A percentile compares a stretch with the other conserved stretches of the same genome.
These are phyloP conservation scores for Cordyceps javanica DNA, from an alignment of 2,329 filamentous ascomycete genomes.

Conservation along the genomic window DNA sequence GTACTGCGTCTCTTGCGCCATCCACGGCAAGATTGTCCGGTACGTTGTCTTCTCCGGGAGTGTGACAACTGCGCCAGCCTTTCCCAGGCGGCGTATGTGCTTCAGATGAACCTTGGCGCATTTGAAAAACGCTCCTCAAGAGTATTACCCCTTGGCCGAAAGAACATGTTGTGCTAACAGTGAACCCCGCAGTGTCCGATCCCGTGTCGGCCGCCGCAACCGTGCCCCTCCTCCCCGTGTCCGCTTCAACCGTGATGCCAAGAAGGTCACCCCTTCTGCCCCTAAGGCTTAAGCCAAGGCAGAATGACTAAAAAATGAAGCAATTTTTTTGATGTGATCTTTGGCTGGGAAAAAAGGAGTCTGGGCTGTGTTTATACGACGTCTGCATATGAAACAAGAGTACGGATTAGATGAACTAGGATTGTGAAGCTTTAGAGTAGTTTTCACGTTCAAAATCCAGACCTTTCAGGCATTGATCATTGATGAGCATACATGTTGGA, in stretches of 20 bases:
- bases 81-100: conserved; percentile 34
- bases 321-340: conserved; percentile 19
- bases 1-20: conserved; percentile 99
- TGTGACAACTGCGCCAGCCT: conserved; percentile 48
- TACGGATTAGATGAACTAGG: conserved; percentile 30
- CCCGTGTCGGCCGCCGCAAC: conserved; percentile 95
- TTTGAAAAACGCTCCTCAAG: conserved; percentile 30
- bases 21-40: conserved; percentile 99
- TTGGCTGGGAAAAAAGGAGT: conserved; percentile 28
- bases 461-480: conserved; percentile 12
- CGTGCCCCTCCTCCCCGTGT: conserved; percentile 95
- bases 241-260: conserved; percentile 99
- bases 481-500: background rate
- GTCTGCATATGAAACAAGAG: conserved; percentile 30
- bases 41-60: conserved; percentile 62
- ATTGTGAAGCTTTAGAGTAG: conserved; percentile 19
- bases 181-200: conserved; percentile 71
- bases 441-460: conserved; percentile 17
- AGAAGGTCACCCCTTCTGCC: conserved; percentile 88
- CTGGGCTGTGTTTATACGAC: conserved; percentile 30
- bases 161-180: conserved; percentile 36
- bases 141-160: conserved; percentile 16
- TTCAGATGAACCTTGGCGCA: conserved; percentile 58
- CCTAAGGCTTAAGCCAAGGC: conserved; percentile 31
- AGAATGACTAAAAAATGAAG: conserved; percentile 5